Conservation (phyloP, 192 early-diverging fungal species). For the Chytriomyces sp. region DNA sequence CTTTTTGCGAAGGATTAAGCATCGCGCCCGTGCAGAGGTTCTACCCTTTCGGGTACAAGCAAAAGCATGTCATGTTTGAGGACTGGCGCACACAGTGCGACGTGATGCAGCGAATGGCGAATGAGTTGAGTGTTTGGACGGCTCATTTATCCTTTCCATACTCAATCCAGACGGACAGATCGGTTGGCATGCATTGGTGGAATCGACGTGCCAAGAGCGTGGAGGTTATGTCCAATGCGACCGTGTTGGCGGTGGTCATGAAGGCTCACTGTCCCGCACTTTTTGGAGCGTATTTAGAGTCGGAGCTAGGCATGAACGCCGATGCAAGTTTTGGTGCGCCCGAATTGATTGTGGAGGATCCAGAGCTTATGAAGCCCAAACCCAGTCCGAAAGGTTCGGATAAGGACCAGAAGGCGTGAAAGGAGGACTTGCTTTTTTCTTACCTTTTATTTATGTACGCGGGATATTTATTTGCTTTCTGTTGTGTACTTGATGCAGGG, state of each 20-base stretch:
- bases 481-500: no score
- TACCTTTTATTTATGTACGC: no score
- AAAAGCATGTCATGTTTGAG: constrained; percentile 9
- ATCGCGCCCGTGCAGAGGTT: constrained; percentile 11
- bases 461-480: no score
- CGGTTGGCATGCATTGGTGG: constrained; percentile 28
- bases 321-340: background rate
- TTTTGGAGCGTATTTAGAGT: background rate
- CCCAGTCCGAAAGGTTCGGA: no score
- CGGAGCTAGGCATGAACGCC: background rate
- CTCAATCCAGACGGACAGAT: no score
- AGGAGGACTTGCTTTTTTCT: no score
- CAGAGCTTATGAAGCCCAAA: background rate
- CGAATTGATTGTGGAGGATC: background rate
- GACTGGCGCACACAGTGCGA: constrained; percentile 11
- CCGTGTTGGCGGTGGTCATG: constrained; percentile 1
- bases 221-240: constrained; percentile 3
- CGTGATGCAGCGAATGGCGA: background rate
- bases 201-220: background rate
- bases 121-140: background rate
- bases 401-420: no score
- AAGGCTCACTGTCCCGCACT: background rate
- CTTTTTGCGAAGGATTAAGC: constrained; percentile 2
- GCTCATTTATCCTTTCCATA: background rate
- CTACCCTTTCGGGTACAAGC: constrained; percentile 5